Evolutionary conservation across 768 basidiomycete genomes (phyloP).

Genomic region (Crucibulum laeve): DNA sequence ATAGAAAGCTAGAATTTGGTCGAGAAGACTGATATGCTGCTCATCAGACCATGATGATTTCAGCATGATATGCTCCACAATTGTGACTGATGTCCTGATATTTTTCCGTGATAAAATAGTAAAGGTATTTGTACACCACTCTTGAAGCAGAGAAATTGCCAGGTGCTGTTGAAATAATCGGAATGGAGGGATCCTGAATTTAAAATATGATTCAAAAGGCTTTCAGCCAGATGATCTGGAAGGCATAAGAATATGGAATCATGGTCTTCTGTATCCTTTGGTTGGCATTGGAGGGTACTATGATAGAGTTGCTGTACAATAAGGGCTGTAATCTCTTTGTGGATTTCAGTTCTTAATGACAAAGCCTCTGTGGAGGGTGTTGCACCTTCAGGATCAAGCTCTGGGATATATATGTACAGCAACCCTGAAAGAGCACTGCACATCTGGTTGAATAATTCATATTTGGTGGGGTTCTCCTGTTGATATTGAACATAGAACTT

Average conservation of each 20-base stretch:
- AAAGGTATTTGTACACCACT: neutral
- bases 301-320: neutral
- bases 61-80: neutral
- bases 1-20: neutral
- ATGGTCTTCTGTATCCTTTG: neutral
- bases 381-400: neutral
- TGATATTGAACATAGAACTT: conserved; percentile 7
- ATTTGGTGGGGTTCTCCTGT: conserved; percentile 6
- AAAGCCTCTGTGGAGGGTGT: neutral
- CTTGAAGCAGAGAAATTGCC: neutral
- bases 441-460: conserved; percentile 8
- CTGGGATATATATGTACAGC: conserved; percentile 8
- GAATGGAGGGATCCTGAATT: neutral
- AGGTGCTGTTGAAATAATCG: neutral
- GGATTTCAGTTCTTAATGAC: neutral
- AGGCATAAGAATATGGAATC: neutral
- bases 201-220: neutral
- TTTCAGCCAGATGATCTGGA: neutral
- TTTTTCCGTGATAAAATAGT: neutral
- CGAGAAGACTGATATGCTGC: neutral
- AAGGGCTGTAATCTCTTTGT: neutral
- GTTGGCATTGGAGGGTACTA: neutral
- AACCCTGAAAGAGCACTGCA: conserved; percentile 5
- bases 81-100: neutral
- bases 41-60: neutral